phyloP scores from a whole-genome alignment of 148 eudicot species.

The Silene conica region DNA sequence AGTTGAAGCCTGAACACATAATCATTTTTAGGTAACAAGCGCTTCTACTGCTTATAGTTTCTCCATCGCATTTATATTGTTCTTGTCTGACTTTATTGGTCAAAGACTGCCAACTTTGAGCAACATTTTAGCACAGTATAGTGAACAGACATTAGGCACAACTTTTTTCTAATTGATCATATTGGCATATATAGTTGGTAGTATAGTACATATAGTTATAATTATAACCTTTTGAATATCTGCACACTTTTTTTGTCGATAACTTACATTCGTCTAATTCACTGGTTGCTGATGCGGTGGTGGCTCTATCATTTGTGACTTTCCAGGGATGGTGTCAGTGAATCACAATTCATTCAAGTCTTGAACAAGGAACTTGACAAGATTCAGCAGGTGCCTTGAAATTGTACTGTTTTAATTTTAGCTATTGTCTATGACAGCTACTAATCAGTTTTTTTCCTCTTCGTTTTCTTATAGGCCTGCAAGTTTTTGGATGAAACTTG shows the following conservation, averaged over 20 bases:
- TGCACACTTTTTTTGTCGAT: neutral
- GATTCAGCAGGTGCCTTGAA: constrained; percentile 29
- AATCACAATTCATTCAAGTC: constrained; percentile 43
- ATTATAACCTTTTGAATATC: neutral
- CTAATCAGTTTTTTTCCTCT: neutral
- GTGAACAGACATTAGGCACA: neutral
- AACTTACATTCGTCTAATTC: neutral
- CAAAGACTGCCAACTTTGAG: too few species aligned
- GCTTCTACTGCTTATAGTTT: too few species aligned
- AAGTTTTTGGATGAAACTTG: constrained; percentile 29
- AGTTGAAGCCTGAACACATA: constrained; percentile 53
- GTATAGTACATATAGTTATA: neutral
- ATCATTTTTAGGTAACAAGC: constrained; percentile 42
- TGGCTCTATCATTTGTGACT: neutral
- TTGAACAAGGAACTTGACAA: constrained; percentile 42
- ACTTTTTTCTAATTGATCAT: neutral
- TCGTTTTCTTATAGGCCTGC: constrained; percentile 31
- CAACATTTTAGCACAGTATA: too few species aligned
- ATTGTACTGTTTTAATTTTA: neutral
- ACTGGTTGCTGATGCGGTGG: neutral
- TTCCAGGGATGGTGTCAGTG: constrained; percentile 47
- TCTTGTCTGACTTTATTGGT: too few species aligned
- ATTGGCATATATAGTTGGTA: neutral
- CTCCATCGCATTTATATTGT: neutral
- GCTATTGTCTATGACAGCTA: neutral